phyloP scores from a whole-genome alignment of 192 early-diverging fungal species.

The Nowakowskiella sp. region DNA sequence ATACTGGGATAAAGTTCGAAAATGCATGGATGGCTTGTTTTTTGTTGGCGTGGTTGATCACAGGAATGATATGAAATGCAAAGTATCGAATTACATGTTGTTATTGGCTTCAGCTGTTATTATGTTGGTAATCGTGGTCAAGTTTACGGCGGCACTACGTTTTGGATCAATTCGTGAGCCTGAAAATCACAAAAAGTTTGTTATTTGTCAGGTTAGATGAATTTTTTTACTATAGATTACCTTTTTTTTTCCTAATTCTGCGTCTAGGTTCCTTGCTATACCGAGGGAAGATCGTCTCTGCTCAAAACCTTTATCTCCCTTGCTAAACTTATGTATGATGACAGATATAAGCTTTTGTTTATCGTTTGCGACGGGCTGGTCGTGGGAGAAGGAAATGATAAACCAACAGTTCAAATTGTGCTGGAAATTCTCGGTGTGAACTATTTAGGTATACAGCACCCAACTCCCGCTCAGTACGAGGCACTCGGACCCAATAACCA shows the following conservation, averaged over 20 bases:
- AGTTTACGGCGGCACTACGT: conserved; percentile 86
- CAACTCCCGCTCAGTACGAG: conserved; percentile 68
- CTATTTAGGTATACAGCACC: conserved; percentile 47
- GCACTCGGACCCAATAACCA: conserved; percentile 83
- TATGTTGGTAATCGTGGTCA: conserved; percentile 74
- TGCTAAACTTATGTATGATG: conserved; percentile 66
- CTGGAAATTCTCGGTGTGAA: conserved; percentile 68
- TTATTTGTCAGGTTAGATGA: conserved; percentile 78
- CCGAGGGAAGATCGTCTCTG: conserved; percentile 23
- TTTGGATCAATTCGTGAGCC: conserved; percentile 58
- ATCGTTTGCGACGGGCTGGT: conserved; percentile 89
- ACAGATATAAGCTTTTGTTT: conserved; percentile 82
- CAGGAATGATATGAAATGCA: conserved; percentile 62
- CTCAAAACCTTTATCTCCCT: conserved; percentile 78
- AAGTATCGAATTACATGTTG: conserved; percentile 75
- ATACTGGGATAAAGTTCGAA: conserved; percentile 20
- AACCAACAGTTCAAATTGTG: conserved; percentile 93
- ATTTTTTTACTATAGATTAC: no score
- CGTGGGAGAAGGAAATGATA: conserved; percentile 91
- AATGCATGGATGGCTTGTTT: conserved; percentile 73
- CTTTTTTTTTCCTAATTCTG: no score
- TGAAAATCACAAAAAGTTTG: conserved; percentile 77
- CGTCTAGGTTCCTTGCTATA: conserved; percentile 87
- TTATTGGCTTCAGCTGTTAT: conserved; percentile 64
- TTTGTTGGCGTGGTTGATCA: conserved; percentile 73